Percentiles rank a stretch among this genome's conserved stretches.
These are phyloP conservation scores for Blastobotrys parvus DNA, from an alignment of 805 yeast species.

Conservation along the genomic window DNA sequence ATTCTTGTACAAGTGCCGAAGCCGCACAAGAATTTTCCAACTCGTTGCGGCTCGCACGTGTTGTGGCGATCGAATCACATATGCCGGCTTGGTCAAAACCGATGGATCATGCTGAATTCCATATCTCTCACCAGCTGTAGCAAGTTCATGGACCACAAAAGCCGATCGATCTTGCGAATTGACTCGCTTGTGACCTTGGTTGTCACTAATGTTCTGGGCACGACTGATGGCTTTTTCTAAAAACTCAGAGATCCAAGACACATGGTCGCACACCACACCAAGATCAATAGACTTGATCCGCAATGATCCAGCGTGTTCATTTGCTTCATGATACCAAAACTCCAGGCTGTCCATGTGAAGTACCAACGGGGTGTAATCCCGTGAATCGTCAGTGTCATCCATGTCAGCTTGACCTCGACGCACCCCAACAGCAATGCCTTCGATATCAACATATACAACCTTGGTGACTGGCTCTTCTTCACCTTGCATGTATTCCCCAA, in stretches of 20 bases:
- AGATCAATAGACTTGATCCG: constrained; percentile 27
- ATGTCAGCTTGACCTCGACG: constrained; percentile 11
- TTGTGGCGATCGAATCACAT: constrained; percentile 59
- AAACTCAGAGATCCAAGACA: constrained; percentile 25
- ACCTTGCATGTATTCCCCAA: constrained; percentile 16
- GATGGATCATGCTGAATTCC: constrained; percentile 76
- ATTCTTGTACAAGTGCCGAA: constrained; percentile 61
- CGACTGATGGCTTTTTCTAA: constrained; percentile 15
- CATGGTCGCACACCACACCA: constrained; percentile 27
- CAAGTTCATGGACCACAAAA: constrained; percentile 34
- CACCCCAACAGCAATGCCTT: constrained; percentile 18
- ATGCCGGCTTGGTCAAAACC: constrained; percentile 83
- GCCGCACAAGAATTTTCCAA: constrained; percentile 77
- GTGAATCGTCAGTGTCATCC: neutral
- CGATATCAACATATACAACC: constrained; percentile 15
- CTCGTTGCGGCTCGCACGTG: constrained; percentile 77
- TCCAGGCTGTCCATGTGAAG: constrained; percentile 25
- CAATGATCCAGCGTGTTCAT: constrained; percentile 16
- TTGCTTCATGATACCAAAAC: constrained; percentile 27
- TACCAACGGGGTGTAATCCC: constrained; percentile 18
- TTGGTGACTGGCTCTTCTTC: constrained; percentile 5
- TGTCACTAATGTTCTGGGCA: constrained; percentile 5
- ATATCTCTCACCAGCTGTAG: constrained; percentile 40
- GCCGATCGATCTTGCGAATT: constrained; percentile 5
- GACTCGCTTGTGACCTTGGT: neutral